Evolutionary conservation across 306 rosid species (phyloP).

Genomic region (Clitoria ternatea): DNA sequence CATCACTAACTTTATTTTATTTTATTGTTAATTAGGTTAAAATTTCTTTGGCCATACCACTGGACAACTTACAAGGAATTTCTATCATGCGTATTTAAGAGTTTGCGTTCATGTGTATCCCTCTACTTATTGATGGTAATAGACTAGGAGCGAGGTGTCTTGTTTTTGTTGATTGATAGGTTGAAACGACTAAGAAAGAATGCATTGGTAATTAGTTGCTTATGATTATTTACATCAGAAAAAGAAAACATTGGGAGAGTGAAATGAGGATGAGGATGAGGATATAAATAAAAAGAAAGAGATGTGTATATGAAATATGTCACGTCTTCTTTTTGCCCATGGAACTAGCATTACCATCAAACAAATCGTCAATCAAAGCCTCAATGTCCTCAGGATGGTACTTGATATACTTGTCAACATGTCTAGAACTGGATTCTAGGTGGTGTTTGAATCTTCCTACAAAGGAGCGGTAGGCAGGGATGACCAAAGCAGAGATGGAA

Average conservation of each 20-base stretch:
- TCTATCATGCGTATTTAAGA: too few relatives aligned
- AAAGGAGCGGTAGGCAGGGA: constrained; percentile 77
- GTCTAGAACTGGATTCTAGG: constrained; percentile 51
- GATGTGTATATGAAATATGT: background rate
- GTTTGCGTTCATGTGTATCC: too few relatives aligned
- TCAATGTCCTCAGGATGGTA: constrained; percentile 85
- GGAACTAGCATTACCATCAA: constrained; percentile 50
- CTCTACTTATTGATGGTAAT: too few relatives aligned
- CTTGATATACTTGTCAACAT: constrained; percentile 66
- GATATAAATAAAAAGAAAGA: background rate
- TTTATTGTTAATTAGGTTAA: too few relatives aligned
- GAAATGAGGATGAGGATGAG: too few relatives aligned
- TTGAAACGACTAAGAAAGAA: too few relatives aligned
- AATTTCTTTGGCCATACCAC: too few relatives aligned
- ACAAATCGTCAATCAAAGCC: constrained; percentile 57
- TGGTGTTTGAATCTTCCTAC: constrained; percentile 66
- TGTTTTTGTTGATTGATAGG: too few relatives aligned
- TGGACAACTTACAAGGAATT: too few relatives aligned
- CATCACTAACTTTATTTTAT: too few relatives aligned
- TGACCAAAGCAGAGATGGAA: constrained; percentile 64
- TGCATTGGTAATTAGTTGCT: background rate
- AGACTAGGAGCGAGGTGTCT: too few relatives aligned
- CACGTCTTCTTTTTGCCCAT: constrained; percentile 34
- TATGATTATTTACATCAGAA: background rate
- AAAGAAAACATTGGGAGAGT: too few relatives aligned